Base-by-base conservation (phyloP, 345 rosid species). In the Populus nigra region DNA sequence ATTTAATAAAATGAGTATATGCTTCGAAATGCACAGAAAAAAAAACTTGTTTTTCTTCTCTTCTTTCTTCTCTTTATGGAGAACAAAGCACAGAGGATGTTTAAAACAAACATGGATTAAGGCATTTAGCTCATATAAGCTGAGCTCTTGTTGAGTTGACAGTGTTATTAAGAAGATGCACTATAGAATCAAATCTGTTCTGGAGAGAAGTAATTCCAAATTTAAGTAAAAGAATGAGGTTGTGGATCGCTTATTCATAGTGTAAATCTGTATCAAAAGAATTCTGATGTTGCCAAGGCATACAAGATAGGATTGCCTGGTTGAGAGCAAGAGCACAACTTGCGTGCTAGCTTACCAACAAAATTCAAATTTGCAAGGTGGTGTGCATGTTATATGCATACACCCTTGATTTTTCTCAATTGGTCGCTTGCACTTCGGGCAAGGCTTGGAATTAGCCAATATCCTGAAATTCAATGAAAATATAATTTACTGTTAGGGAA, bases 321-420 rank as follows among this genome's bases (percentile, higher is more conserved):
- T 2, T 3, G 73, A 29, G 45, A 72, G 66, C 7, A 69, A 63
- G 65, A 29, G 23, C 39, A 13, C 55, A 74, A 57, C 65, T n/a
- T 49, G 31, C 66, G 47, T 11, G 59, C 62, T 43, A 79, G 67
- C 90, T 85, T 86, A 90, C 96, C 96, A 90, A 83, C 93, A 90
- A 79, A 91, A 91, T 76, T 90, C 92, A 71, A 83, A 90, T 89
- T 89, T 90, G 83, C 96, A 92, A 29, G 94, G 94, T 43, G 97
- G 97, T 35, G 85, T 82, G 87, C 97, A 92, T 35, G 94, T 91
- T 68, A 83, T 83, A 61, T 83, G 86, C 81, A 80, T 83, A 62
- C 86, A 80, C 17, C 83, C 86, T 77, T 77, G 81, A 65, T 83
- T 83, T 75, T 83, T 83, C 81, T 83, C 86, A 57, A 83, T 83